Percentiles rank a stretch among this genome's conserved stretches.
Evolutionary conservation across 2,329 filamentous ascomycete genomes (phyloP).

Genomic region (Diplodia corticola): DNA sequence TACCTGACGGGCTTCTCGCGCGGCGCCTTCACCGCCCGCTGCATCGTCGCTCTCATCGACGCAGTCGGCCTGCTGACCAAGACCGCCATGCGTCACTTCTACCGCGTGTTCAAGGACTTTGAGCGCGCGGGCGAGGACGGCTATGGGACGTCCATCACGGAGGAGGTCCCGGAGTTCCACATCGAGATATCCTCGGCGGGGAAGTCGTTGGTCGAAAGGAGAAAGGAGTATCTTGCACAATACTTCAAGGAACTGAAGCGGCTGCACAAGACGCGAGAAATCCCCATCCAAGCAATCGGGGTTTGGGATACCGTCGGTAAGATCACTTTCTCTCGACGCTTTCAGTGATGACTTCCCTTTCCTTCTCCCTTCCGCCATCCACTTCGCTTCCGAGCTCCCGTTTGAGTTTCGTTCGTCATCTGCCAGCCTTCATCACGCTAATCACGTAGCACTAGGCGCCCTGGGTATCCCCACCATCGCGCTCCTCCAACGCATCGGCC

Average conservation of each 20-base stretch:
- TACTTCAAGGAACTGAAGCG: conserved; percentile 44
- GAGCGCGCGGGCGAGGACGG: conserved; percentile 25
- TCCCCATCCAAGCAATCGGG: conserved; percentile 52
- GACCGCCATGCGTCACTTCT: conserved; percentile 26
- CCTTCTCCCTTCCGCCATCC: background rate
- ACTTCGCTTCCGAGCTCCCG: background rate
- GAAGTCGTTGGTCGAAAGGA: conserved; percentile 1
- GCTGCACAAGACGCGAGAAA: conserved; percentile 40
- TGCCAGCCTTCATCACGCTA: background rate
- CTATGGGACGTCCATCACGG: conserved; percentile 10
- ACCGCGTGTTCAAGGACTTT: conserved; percentile 27
- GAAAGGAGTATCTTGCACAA: conserved; percentile 25
- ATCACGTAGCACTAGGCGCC: conserved; percentile 23
- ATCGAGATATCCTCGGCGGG: background rate
- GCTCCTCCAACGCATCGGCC: conserved; percentile 34
- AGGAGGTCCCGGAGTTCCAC: conserved; percentile 15
- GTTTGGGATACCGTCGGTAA: conserved; percentile 57
- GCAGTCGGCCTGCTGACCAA: conserved; percentile 29
- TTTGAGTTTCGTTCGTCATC: background rate
- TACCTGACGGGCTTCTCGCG: conserved; percentile 57
- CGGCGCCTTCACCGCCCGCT: conserved; percentile 54
- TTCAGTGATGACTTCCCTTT: background rate
- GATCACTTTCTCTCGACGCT: background rate
- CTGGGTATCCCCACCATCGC: conserved; percentile 49
- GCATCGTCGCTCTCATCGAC: conserved; percentile 29